phyloP scores from a whole-genome alignment of 345 rosid species.

The Pelargonium nanum region DNA sequence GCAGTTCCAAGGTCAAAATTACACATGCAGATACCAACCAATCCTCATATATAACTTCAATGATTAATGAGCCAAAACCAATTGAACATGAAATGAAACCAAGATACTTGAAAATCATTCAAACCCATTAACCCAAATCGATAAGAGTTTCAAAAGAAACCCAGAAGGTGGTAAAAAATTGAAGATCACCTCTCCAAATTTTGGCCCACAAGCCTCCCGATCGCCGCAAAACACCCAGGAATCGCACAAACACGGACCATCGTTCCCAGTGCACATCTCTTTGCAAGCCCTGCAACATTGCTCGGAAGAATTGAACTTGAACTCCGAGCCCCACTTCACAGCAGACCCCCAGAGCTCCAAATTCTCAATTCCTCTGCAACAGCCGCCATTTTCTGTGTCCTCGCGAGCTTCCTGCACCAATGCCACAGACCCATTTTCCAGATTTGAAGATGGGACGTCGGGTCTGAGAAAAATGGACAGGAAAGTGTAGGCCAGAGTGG shows the following conservation, averaged over 20 bases:
- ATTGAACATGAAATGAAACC: neutral
- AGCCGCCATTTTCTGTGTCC: conserved; percentile 21
- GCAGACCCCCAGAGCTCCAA: conserved; percentile 97
- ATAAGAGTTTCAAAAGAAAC: neutral
- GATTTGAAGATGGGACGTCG: conserved; percentile 5
- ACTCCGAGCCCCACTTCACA: conserved; percentile 95
- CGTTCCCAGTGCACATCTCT: conserved; percentile 72
- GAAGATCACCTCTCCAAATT: conserved; percentile 76
- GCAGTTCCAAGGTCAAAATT: neutral
- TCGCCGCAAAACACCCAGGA: conserved; percentile 88
- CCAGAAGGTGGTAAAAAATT: neutral
- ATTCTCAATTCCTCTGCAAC: conserved; percentile 76
- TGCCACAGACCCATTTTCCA: conserved; percentile 9
- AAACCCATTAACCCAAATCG: too few species aligned
- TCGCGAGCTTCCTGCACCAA: conserved; percentile 7
- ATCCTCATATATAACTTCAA: neutral
- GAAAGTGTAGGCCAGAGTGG: conserved; percentile 56
- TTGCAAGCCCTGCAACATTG: conserved; percentile 83
- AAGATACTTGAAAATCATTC: neutral
- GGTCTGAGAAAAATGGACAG: conserved; percentile 39
- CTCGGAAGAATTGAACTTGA: conserved; percentile 61
- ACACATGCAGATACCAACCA: neutral
- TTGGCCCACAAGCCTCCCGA: conserved; percentile 59
- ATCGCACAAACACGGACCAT: conserved; percentile 96
- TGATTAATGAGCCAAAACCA: neutral